phyloP scores from a whole-genome alignment of 225 moss, liverwort and hornwort species.

The Climacium dendroides region DNA sequence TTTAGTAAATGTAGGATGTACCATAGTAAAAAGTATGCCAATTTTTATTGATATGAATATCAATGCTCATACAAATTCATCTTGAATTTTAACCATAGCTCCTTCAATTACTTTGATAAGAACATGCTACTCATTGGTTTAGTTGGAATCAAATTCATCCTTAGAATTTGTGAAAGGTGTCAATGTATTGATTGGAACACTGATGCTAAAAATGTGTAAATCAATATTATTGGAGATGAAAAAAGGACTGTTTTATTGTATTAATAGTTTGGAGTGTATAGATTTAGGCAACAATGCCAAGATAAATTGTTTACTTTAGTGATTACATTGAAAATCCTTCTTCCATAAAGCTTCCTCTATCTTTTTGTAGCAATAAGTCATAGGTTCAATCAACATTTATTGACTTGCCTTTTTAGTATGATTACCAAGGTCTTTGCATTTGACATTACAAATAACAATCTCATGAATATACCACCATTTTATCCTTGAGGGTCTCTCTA shows the following conservation, averaged over 20 bases:
- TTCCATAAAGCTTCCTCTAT: not conserved
- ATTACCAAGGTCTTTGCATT: not conserved
- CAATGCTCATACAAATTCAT: too few relatives aligned
- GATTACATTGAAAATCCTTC: not conserved
- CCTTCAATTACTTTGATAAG: too few relatives aligned
- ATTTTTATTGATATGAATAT: not conserved
- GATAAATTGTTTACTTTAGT: not conserved
- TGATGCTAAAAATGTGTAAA: not conserved
- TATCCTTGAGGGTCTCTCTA: rapidly evolving
- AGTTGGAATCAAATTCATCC: too few relatives aligned
- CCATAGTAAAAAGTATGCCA: too few relatives aligned
- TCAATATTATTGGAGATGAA: not conserved
- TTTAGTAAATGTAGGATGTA: not conserved
- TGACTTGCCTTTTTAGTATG: not conserved
- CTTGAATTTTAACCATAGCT: too few relatives aligned
- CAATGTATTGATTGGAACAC: too few relatives aligned
- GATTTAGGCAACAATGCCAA: not conserved
- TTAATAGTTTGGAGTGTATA: not conserved
- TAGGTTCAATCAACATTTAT: not conserved
- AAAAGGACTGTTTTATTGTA: not conserved
- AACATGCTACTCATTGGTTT: too few relatives aligned
- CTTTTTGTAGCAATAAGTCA: rapidly evolving
- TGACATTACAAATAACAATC: not conserved
- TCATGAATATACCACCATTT: rapidly evolving
- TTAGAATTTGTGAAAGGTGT: too few relatives aligned